Percentiles rank a stretch among this genome's conserved stretches.
Conservation (phyloP, 2,329 filamentous ascomycete genomes). For the Xylariomycetidae sp. region DNA sequence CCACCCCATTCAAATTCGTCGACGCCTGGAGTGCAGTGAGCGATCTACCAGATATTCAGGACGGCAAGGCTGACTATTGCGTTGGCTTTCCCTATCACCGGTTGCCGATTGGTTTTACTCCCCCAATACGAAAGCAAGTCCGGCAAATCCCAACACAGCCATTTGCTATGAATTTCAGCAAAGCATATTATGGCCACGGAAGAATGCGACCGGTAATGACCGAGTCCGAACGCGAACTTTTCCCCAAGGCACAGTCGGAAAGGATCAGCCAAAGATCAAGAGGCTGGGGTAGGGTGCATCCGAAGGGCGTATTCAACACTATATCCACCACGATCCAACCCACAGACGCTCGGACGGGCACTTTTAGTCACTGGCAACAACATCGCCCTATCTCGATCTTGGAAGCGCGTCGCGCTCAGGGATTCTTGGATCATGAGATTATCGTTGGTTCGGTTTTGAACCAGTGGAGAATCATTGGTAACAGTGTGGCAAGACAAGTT, state of each 20-base stretch:
- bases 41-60: conserved; percentile 58
- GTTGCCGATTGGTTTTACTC: conserved; percentile 34
- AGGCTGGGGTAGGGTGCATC: conserved; percentile 48
- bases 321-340: conserved; percentile 50
- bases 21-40: conserved; percentile 46
- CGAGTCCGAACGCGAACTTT: conserved; percentile 32
- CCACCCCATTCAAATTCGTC: conserved; percentile 56
- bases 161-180: conserved; percentile 44
- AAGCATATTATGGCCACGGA: conserved; percentile 30
- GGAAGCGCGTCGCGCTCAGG: conserved; percentile 65
- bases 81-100: conserved; percentile 64
- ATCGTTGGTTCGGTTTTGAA: conserved; percentile 50
- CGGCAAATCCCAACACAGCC: conserved; percentile 54
- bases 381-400: conserved; percentile 55
- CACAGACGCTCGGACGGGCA: conserved; percentile 50
- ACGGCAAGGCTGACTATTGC: conserved; percentile 56
- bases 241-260: conserved; percentile 21
- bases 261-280: conserved; percentile 22
- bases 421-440: conserved; percentile 63
- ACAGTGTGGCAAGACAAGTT: conserved; percentile 66
- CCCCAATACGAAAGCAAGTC: conserved; percentile 39
- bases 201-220: conserved; percentile 26
- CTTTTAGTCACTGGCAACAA: conserved; percentile 59
- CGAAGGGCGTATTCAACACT: conserved; percentile 51
- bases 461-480: conserved; percentile 66